A percentile compares a stretch with the other conserved stretches of the same genome.
phyloP scores from a whole-genome alignment of 1,139 yeast genomes.

The Yamadazyma taylorii region DNA sequence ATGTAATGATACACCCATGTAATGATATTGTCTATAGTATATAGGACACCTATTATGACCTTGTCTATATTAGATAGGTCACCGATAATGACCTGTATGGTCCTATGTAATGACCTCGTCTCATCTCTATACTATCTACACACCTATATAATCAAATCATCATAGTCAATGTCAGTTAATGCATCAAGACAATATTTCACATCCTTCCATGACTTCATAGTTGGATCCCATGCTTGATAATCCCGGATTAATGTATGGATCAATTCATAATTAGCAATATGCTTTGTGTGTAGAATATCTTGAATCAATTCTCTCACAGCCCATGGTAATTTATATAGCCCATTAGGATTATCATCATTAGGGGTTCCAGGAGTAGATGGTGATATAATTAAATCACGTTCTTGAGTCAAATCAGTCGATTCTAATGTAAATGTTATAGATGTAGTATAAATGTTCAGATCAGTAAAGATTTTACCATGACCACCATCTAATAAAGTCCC shows the following conservation, averaged over 20 bases:
- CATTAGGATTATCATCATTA: slow-evolving; percentile 6
- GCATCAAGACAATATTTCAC: slow-evolving; percentile 41
- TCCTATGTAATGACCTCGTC: too few relatives aligned
- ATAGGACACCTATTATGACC: too few relatives aligned
- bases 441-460: slow-evolving; percentile 26
- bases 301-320: slow-evolving; percentile 36
- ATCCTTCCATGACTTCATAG: slow-evolving; percentile 38
- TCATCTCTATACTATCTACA: too few relatives aligned
- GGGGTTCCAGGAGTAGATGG: slow-evolving; percentile 6
- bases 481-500: slow-evolving; percentile 28
- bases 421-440: slow-evolving; percentile 38
- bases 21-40: too few relatives aligned
- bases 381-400: slow-evolving; percentile 14
- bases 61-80: too few relatives aligned
- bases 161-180: slow-evolving; percentile 31
- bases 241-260: slow-evolving; percentile 28
- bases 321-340: slow-evolving; percentile 39
- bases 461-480: slow-evolving; percentile 29
- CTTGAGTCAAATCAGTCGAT: slow-evolving; percentile 32
- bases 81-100: too few relatives aligned
- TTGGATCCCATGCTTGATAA: slow-evolving; percentile 44
- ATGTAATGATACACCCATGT: too few relatives aligned
- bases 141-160: slow-evolving; percentile 26
- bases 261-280: slow-evolving; percentile 33
- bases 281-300: slow-evolving; percentile 36